These are phyloP conservation scores for Pittosporum tobira DNA, from an alignment of 129 eudicot species.

Conservation along the genomic window DNA sequence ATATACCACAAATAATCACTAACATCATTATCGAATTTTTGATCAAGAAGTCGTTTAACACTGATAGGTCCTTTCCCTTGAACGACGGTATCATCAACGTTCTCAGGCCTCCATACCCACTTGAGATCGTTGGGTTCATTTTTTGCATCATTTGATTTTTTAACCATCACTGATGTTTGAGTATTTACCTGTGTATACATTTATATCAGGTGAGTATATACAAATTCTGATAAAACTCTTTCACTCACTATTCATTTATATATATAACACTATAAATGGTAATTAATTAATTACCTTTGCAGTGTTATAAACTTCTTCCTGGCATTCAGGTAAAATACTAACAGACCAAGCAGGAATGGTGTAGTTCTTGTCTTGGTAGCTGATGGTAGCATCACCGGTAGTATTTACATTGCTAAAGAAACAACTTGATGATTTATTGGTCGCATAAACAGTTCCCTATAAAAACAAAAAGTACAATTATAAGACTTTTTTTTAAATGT, in stretches of 20 bases:
- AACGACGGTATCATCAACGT: slow-evolving; percentile 14
- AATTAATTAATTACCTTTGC: slow-evolving; percentile 84
- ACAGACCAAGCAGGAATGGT: slow-evolving; percentile 70
- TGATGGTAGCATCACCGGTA: slow-evolving; percentile 35
- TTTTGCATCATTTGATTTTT: slow-evolving; percentile 25
- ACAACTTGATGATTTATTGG: slow-evolving; percentile 25
- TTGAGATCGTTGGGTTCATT: slow-evolving; percentile 24
- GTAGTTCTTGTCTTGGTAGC: slow-evolving; percentile 17
- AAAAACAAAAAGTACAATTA: not conserved
- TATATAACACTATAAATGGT: no score
- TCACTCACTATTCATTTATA: no score
- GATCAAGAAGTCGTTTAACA: slow-evolving; percentile 37
- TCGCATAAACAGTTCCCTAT: slow-evolving; percentile 31
- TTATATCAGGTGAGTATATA: no score
- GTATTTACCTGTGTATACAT: slow-evolving; percentile 40
- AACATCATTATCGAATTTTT: slow-evolving; percentile 38
- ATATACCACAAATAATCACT: slow-evolving; percentile 77
- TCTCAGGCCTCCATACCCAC: slow-evolving; percentile 58
- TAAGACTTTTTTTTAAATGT: no score
- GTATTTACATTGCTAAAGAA: slow-evolving; percentile 45
- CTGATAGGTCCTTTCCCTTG: slow-evolving; percentile 32
- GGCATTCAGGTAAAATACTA: slow-evolving; percentile 55
- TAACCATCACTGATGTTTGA: slow-evolving; percentile 47
- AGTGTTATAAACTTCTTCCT: slow-evolving; percentile 53
- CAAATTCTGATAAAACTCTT: no score